A percentile compares a stretch with the other conserved stretches of the same genome.
Evolutionary conservation across 208 protist species (phyloP).

Genomic region (Crithidia mellificae): DNA sequence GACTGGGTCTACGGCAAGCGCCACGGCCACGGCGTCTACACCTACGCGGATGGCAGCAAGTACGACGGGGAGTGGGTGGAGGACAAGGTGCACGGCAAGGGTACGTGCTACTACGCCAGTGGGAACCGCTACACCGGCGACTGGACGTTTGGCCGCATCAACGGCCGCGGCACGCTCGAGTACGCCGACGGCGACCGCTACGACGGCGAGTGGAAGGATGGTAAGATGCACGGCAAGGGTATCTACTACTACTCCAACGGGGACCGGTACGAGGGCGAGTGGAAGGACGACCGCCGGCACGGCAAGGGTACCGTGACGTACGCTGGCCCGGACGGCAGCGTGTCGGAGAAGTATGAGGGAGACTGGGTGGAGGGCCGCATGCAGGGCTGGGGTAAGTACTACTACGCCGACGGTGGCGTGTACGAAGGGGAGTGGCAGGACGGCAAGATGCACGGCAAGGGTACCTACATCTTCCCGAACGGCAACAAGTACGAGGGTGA

Average conservation of each 20-base stretch:
- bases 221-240: slow-evolving; percentile 92
- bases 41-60: slow-evolving; percentile 91
- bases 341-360: slow-evolving; percentile 94
- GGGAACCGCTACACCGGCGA: slow-evolving; percentile 91
- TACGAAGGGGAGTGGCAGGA: slow-evolving; percentile 93
- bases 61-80: slow-evolving; percentile 95
- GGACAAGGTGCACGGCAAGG: slow-evolving; percentile 94
- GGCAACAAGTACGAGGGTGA: slow-evolving; percentile 96
- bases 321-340: slow-evolving; percentile 87
- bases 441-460: slow-evolving; percentile 92
- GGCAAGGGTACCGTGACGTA: slow-evolving; percentile 91
- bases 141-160: slow-evolving; percentile 91
- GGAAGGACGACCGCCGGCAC: slow-evolving; percentile 93
- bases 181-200: slow-evolving; percentile 93
- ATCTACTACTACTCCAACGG: slow-evolving; percentile 91
- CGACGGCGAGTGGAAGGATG: slow-evolving; percentile 93
- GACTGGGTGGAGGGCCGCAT: slow-evolving; percentile 94
- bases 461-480: slow-evolving; percentile 93
- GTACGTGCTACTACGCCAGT: slow-evolving; percentile 90
- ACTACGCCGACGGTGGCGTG: slow-evolving; percentile 92
- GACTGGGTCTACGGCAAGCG: slow-evolving; percentile 95
- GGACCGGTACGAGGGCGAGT: slow-evolving; percentile 92
- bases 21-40: slow-evolving; percentile 91
- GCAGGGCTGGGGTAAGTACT: slow-evolving; percentile 95
- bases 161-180: slow-evolving; percentile 84